Evolutionary conservation across 495 filamentous ascomycete genomes (phyloP), one percentile per base, ranked within the genome.

Genomic region (Neurospora sp.): DNA sequence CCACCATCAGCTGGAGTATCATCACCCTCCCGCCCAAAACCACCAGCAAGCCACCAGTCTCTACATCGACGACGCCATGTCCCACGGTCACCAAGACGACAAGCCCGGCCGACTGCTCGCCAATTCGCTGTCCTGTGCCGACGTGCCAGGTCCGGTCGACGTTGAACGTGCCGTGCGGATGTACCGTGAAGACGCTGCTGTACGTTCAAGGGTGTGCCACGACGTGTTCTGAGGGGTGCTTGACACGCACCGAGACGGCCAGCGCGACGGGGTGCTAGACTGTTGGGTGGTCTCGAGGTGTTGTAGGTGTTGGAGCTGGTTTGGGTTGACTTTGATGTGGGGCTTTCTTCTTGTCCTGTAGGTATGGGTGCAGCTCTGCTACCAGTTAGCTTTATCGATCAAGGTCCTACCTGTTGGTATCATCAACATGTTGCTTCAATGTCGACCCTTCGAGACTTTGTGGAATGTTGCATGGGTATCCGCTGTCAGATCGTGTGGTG

Each of bases 61-160:
- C 40, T 20, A 16, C 53, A 8, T 7, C 39, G 3, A 18, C 38
- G 40, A 72, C 66, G 4, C 76, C 79, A 40, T 85, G 83, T 77
- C 83, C 82, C 27, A 82, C 78, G 10, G 78, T 84, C 68, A 82
- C 80, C 41, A 77, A 76, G 71, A 83, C 81, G 11, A 83, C 82
- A 8, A 75, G 76, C 27, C 83, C 83, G 14, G 78, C 72, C 69
- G 77, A 78, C 70, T 84, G 83, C 76, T 42, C 78, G n/a, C 75
- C 77, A 9, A 77, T 85, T 40, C 79, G 79, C 10, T 84, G 82
- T 77, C 81, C 82, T 0, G 76, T 83, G 48, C 83, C 82, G 10
- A 83, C 79, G 3, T 85, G 83, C 75, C 79, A 78, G 35, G 74
- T 78, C 5, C 48, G 77, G 59, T 68, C 78, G 41, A 77, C 79